Base-by-base conservation (phyloP, 257 asterid genomes). In the Rubia yunnanensis region DNA sequence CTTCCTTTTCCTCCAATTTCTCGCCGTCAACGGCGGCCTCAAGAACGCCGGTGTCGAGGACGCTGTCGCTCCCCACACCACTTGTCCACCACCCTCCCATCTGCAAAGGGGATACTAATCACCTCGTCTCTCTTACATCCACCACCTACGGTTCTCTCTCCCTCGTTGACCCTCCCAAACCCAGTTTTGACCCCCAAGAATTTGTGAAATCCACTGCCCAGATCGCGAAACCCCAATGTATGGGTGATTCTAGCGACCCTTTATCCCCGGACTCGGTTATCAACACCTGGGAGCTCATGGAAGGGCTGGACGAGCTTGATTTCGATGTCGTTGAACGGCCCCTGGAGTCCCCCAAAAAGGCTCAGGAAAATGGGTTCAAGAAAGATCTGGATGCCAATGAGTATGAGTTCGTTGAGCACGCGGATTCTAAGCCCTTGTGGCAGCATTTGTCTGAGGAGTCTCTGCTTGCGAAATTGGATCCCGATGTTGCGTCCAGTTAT, bases 261-360 rank as follows among this genome's bases (percentile, higher is more conserved):
- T 62, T 76, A 65, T 91, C 98, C 20, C 96, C 94, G 3, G 94
- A 86, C 71, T 83, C 94, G 0, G 91, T 88, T 53, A 85, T 91
- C 87, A 91, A 91, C 75, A 91, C 98, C 11, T 86, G 95, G 94
- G 98, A 88, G 86, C 96, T 91, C 79, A 88, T 88, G 98, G 95
- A 86, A 71, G 98, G 88, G 31, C 91, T 91, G 35, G 91, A 84
- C 61, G 95, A 91, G 52, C 80, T 77, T n/a, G 94, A 69, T 48
- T 83, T 73, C 65, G 85, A 77, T 63, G 70, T 82, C 66, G 78
- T 82, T 28, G 79, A 74, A 3, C 35, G 67, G 64, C 85, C 77
- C 10, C 73, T 77, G 32, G 77, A 73, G 13, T 70, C 72, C 64
- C 87, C 81, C 10, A 39, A 63, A 39, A 76, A 62, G 52, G 18